Percentiles rank a stretch among this genome's conserved stretches.
phyloP scores from a whole-genome alignment of 2,329 filamentous ascomycete genomes.

The Ilyonectria destructans region DNA sequence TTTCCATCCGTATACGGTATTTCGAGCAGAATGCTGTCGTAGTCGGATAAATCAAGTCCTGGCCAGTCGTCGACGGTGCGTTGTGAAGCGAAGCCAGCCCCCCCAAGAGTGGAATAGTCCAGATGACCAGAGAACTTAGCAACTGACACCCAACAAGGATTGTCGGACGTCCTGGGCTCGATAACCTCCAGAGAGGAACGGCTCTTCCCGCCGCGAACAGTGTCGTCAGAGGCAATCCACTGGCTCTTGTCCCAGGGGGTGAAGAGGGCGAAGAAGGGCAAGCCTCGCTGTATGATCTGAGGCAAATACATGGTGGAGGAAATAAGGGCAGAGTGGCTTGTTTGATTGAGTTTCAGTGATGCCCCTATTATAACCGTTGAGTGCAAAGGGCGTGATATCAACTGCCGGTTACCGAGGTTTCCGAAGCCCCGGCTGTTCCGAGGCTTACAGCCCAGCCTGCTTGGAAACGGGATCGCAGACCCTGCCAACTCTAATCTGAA shows the following conservation, averaged over 20 bases:
- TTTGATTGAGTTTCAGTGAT: too few relatives aligned
- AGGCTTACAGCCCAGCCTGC: too few relatives aligned
- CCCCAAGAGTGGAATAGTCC: conserved; percentile 16
- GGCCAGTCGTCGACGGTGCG: conserved; percentile 18
- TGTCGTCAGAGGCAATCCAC: conserved; percentile 22
- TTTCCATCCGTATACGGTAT: conserved; percentile 21
- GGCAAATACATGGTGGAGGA: conserved; percentile 11
- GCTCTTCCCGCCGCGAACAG: conserved; percentile 17
- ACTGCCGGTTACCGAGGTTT: too few relatives aligned
- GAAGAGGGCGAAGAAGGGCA: conserved; percentile 15
- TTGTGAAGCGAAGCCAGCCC: conserved; percentile 22
- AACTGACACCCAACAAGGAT: conserved; percentile 5
- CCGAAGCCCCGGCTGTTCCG: too few relatives aligned
- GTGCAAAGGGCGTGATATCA: too few relatives aligned
- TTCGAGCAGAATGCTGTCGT: conserved; percentile 14
- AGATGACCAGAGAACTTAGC: conserved; percentile 14
- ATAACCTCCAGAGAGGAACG: conserved; percentile 12
- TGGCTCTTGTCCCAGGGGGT: conserved; percentile 26
- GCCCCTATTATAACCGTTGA: too few relatives aligned
- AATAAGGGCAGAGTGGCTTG: too few relatives aligned
- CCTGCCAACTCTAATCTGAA: too few relatives aligned
- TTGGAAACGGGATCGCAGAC: too few relatives aligned
- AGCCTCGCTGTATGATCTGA: conserved; percentile 1
- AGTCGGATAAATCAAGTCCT: conserved; percentile 18
- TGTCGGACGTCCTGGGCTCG: background rate